These are phyloP conservation scores for Penicillium sp. DNA, from an alignment of 2,329 filamentous ascomycete genomes.

Conservation along the genomic window DNA sequence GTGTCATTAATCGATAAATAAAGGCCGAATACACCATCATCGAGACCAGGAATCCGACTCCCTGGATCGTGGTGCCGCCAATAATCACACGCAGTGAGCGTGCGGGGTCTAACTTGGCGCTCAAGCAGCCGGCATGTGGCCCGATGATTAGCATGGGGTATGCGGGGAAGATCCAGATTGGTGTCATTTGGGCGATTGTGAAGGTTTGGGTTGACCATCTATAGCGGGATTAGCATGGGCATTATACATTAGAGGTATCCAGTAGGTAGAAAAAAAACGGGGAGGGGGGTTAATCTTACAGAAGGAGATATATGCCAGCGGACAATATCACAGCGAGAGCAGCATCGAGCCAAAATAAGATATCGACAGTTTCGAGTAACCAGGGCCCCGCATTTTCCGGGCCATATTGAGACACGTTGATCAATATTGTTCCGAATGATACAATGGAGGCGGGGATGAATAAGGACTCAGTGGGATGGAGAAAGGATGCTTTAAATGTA, in stretches of 20 bases:
- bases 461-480: slow-evolving; percentile 76
- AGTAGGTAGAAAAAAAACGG: not conserved
- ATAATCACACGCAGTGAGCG: slow-evolving; percentile 60
- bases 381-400: slow-evolving; percentile 64
- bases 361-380: slow-evolving; percentile 63
- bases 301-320: slow-evolving; percentile 72
- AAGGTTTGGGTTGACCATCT: slow-evolving; percentile 69
- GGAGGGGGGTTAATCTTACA: slow-evolving; percentile 52
- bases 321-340: slow-evolving; percentile 69
- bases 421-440: slow-evolving; percentile 75
- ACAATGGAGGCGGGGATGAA: slow-evolving; percentile 73
- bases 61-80: slow-evolving; percentile 64
- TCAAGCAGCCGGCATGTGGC: slow-evolving; percentile 68
- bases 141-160: slow-evolving; percentile 80
- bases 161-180: slow-evolving; percentile 84
- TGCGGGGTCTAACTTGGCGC: slow-evolving; percentile 49
- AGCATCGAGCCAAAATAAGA: slow-evolving; percentile 76
- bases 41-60: slow-evolving; percentile 66
- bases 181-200: slow-evolving; percentile 82
- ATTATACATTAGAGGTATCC: too few relatives aligned
- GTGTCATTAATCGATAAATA: slow-evolving; percentile 84
- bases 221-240: not conserved
- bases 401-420: slow-evolving; percentile 79
- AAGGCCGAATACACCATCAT: slow-evolving; percentile 86
- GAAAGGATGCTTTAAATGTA: slow-evolving; percentile 71